Conservation (phyloP, 176 grass and related monocot genomes). For the Raddia distichophylla region DNA sequence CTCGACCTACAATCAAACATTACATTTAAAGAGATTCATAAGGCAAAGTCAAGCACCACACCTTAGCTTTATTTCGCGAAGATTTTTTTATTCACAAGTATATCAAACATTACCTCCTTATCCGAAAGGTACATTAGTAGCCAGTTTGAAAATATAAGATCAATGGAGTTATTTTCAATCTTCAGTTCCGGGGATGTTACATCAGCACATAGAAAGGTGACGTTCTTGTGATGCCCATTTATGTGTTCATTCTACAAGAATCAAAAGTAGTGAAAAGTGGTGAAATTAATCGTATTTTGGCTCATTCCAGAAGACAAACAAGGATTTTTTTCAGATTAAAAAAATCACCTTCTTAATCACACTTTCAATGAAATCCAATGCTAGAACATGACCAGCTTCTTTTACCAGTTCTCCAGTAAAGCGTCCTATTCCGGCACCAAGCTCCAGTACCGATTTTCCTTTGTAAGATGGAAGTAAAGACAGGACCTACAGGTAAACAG, state of each 20-base stretch:
- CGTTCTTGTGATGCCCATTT: conserved; percentile 85
- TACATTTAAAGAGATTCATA: background rate
- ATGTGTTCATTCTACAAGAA: conserved; percentile 83
- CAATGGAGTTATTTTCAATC: conserved; percentile 78
- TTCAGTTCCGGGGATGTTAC: conserved; percentile 73
- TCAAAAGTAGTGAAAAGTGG: background rate
- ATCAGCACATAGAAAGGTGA: conserved; percentile 86
- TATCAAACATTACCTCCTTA: conserved; percentile 66
- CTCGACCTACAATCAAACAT: conserved; percentile 55
- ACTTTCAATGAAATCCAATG: conserved; percentile 96
- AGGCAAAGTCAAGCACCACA: background rate
- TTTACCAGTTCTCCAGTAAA: conserved; percentile 92
- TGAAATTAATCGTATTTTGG: background rate
- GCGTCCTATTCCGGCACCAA: conserved; percentile 90
- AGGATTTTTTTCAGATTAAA: background rate
- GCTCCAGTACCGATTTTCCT: conserved; percentile 84
- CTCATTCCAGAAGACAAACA: conserved; percentile 1
- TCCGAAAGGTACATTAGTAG: conserved; percentile 95
- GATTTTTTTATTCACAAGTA: background rate
- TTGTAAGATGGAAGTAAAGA: conserved; percentile 79
- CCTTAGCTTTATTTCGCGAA: background rate
- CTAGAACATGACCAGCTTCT: conserved; percentile 84
- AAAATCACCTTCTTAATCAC: conserved; percentile 89
- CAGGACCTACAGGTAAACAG: conserved; percentile 58
- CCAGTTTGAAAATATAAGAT: conserved; percentile 99